phyloP scores from a whole-genome alignment of 345 rosid genomes.

The Carallia brachiata region DNA sequence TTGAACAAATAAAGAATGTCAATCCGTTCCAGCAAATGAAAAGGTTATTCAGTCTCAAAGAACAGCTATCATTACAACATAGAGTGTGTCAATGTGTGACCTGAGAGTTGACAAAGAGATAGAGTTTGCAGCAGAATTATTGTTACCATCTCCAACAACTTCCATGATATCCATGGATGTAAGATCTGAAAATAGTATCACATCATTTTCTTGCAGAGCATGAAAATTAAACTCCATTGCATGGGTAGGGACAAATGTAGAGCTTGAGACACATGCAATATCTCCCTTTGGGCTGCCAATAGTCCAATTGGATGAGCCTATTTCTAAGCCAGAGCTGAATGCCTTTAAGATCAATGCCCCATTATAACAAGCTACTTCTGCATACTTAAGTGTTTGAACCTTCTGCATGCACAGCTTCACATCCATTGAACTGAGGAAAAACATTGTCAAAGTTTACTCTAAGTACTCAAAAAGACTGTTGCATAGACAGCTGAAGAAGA shows the following conservation, averaged over 20 bases:
- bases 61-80: no score
- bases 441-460: slow-evolving; percentile 6
- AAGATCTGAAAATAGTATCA: slow-evolving; percentile 63
- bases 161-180: slow-evolving; percentile 36
- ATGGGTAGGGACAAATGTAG: slow-evolving; percentile 54
- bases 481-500: no score
- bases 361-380: slow-evolving; percentile 78
- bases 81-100: slow-evolving; percentile 30
- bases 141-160: slow-evolving; percentile 27
- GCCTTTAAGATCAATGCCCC: slow-evolving; percentile 65
- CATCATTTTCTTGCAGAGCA: slow-evolving; percentile 50
- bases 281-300: slow-evolving; percentile 51
- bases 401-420: slow-evolving; percentile 62
- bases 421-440: slow-evolving; percentile 58
- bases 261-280: slow-evolving; percentile 54
- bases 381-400: slow-evolving; percentile 60
- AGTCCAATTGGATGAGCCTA: slow-evolving; percentile 90
- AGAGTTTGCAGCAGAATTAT: slow-evolving; percentile 17
- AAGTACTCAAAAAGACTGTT: background rate
- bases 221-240: slow-evolving; percentile 56
- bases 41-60: no score
- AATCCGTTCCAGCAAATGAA: background rate
- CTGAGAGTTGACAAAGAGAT: slow-evolving; percentile 35
- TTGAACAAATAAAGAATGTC: slow-evolving; percentile 4
- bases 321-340: slow-evolving; percentile 77